Conservation (phyloP, 805 yeast genomes). For the Metschnikowia henanensis region DNA sequence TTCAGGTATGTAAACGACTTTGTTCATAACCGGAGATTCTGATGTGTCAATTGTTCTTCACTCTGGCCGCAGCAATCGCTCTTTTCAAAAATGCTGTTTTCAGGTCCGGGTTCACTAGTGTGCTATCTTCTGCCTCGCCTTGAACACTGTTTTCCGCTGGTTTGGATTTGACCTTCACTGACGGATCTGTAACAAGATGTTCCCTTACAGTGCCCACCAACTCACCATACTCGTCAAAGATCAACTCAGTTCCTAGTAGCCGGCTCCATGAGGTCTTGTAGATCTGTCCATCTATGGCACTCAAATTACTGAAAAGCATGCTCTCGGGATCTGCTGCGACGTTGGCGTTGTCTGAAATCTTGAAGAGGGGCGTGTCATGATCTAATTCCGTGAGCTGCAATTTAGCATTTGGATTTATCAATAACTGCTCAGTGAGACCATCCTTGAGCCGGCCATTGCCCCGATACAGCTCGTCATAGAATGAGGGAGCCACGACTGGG, state of each 20-base stretch:
- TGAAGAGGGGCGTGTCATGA: constrained; percentile 35
- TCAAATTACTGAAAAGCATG: constrained; percentile 25
- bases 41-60: too few species aligned
- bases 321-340: constrained; percentile 20
- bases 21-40: too few species aligned
- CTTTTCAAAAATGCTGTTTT: constrained; percentile 23
- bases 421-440: constrained; percentile 21
- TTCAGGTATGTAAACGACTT: too few species aligned
- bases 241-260: constrained; percentile 71
- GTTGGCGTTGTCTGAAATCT: constrained; percentile 33
- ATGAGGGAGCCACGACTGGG: constrained; percentile 21
- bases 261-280: constrained; percentile 78
- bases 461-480: constrained; percentile 16
- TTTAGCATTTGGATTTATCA: constrained; percentile 41
- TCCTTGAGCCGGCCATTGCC: constrained; percentile 5
- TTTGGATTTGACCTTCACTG: constrained; percentile 23
- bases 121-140: constrained; percentile 17
- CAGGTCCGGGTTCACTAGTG: constrained; percentile 17
- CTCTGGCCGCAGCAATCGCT: constrained; percentile 19
- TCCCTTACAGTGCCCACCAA: constrained; percentile 40
- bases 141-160: constrained; percentile 13
- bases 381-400: constrained; percentile 38
- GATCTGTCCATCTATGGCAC: constrained; percentile 45
- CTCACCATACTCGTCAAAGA: constrained; percentile 45
- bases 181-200: constrained; percentile 33